phyloP scores from a whole-genome alignment of 768 basidiomycete genomes.

The Auricularia sp. region DNA sequence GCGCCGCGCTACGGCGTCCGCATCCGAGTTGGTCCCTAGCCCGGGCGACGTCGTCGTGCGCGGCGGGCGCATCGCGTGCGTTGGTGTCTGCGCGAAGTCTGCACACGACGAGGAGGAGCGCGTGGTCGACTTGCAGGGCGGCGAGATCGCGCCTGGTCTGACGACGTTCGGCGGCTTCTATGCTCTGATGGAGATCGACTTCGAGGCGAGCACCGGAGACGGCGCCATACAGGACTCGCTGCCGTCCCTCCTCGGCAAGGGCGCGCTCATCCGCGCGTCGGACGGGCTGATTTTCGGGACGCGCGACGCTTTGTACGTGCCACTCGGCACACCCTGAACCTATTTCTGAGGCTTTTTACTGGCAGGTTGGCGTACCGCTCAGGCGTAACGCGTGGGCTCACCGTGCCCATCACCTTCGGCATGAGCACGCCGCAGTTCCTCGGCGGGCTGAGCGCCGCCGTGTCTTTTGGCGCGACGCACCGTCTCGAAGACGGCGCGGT shows the following conservation, averaged over 20 bases:
- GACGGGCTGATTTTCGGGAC: slow-evolving; percentile 46
- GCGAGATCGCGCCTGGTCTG: slow-evolving; percentile 54
- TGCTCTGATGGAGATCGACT: slow-evolving; percentile 57
- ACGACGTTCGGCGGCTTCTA: slow-evolving; percentile 56
- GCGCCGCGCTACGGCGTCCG: slow-evolving; percentile 16
- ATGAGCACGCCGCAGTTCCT: slow-evolving; percentile 34
- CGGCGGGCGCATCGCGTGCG: slow-evolving; percentile 24
- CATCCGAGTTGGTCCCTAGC: neutral
- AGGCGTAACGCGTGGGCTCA: slow-evolving; percentile 64
- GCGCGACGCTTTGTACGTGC: slow-evolving; percentile 44
- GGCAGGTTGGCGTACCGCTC: slow-evolving; percentile 59
- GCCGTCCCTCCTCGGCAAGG: slow-evolving; percentile 27
- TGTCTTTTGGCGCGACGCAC: slow-evolving; percentile 51
- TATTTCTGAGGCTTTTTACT: neutral
- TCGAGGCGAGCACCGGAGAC: slow-evolving; percentile 63
- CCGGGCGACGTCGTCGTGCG: slow-evolving; percentile 15
- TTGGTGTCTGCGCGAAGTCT: slow-evolving; percentile 8
- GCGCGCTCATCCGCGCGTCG: slow-evolving; percentile 45
- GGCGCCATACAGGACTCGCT: slow-evolving; percentile 52
- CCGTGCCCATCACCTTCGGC: slow-evolving; percentile 33
- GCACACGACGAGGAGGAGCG: slow-evolving; percentile 33
- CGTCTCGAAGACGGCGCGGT: slow-evolving; percentile 51
- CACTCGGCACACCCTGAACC: no score
- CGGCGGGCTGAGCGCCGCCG: slow-evolving; percentile 53
- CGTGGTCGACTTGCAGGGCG: slow-evolving; percentile 52